Evolutionary conservation across 805 yeast genomes (phyloP).

Genomic region (Lipomyces yamanashiensis): DNA sequence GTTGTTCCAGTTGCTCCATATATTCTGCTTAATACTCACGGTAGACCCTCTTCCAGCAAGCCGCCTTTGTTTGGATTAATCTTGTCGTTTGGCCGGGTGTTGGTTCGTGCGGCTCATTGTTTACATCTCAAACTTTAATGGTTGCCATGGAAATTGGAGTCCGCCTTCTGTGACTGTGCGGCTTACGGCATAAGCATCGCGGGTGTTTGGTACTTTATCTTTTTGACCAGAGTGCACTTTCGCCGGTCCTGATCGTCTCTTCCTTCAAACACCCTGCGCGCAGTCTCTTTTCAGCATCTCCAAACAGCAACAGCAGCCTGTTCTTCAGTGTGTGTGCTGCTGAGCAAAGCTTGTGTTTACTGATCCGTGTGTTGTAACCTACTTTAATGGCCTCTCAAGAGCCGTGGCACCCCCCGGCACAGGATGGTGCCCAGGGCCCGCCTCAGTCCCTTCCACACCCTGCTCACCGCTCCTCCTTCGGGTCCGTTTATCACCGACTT

Average conservation of each 20-base stretch:
- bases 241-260: slow-evolving; percentile 20
- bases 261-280: not conserved
- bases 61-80: not conserved
- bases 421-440: slow-evolving; percentile 31
- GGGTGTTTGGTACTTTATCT: slow-evolving; percentile 1
- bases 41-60: too few species aligned
- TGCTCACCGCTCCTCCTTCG: slow-evolving; percentile 41
- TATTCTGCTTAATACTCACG: not conserved
- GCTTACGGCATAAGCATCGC: slow-evolving; percentile 12
- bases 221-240: slow-evolving; percentile 13
- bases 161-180: not conserved
- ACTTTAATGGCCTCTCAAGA: slow-evolving; percentile 23
- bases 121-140: slow-evolving; percentile 5
- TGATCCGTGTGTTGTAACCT: slow-evolving; percentile 5
- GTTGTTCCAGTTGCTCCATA: slow-evolving; percentile 4
- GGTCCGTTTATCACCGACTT: slow-evolving; percentile 33
- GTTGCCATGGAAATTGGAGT: slow-evolving; percentile 9
- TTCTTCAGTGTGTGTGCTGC: not conserved
- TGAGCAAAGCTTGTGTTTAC: not conserved
- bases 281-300: not conserved
- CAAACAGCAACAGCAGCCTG: not conserved
- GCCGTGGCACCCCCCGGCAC: slow-evolving; percentile 34
- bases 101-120: slow-evolving; percentile 17
- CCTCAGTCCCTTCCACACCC: slow-evolving; percentile 33
- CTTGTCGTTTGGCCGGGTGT: not conserved